Evolutionary conservation across 257 asterid genomes (phyloP).

Genomic region (Solanum pennellii): DNA sequence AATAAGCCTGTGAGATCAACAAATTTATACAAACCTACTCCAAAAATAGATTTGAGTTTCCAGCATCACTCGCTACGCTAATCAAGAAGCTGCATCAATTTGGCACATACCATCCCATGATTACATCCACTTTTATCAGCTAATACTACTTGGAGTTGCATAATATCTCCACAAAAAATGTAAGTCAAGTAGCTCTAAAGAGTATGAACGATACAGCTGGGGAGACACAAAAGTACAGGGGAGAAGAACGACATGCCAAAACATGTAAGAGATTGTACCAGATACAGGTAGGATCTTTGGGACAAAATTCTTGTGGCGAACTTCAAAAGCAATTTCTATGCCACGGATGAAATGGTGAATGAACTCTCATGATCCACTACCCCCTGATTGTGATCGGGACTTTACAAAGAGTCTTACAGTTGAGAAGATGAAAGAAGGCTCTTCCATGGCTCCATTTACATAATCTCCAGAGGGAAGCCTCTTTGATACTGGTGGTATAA

Average conservation of each 20-base stretch:
- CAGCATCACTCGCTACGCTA: not conserved
- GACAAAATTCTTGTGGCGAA: not conserved
- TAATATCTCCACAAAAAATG: not conserved
- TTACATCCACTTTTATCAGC: not conserved
- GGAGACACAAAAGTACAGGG: not conserved
- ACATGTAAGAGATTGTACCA: not conserved
- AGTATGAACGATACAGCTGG: not conserved
- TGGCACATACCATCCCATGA: not conserved
- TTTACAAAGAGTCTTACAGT: slow-evolving; percentile 52
- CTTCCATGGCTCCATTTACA: slow-evolving; percentile 95
- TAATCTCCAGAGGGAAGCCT: slow-evolving; percentile 84
- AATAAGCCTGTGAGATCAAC: not conserved
- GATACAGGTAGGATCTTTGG: not conserved
- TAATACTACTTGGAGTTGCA: not conserved
- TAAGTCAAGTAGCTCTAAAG: not conserved
- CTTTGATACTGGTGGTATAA: slow-evolving; percentile 67
- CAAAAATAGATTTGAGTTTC: not conserved
- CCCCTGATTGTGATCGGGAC: slow-evolving; percentile 17
- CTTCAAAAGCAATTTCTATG: not conserved
- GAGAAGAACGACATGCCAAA: not conserved
- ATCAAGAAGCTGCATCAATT: not conserved
- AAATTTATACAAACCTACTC: not conserved
- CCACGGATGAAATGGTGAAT: not conserved
- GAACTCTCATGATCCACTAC: not conserved
- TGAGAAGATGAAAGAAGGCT: slow-evolving; percentile 56